A percentile compares a stretch with the other conserved stretches of the same genome.
These are phyloP conservation scores for Trichoderma atroviride DNA, from an alignment of 2,329 filamentous ascomycete species.

Conservation along the genomic window DNA sequence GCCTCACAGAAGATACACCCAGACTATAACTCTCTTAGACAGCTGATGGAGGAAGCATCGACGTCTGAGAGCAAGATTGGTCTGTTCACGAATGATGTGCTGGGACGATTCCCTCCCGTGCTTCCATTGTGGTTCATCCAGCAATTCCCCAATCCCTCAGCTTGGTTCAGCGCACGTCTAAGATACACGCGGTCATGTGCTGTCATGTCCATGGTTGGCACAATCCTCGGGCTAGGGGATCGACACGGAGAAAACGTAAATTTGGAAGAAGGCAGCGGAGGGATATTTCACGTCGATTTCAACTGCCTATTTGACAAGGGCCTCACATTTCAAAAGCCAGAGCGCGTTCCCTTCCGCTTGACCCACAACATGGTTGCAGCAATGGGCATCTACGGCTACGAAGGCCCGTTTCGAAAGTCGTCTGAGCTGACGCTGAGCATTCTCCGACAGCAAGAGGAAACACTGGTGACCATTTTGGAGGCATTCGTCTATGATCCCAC, in stretches of 20 bases:
- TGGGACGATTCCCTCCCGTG: conserved; percentile 74
- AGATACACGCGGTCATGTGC: conserved; percentile 91
- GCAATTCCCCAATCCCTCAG: conserved; percentile 87
- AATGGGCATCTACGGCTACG: conserved; percentile 92
- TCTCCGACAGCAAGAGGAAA: conserved; percentile 89
- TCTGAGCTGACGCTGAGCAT: conserved; percentile 86
- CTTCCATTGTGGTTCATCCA: conserved; percentile 95
- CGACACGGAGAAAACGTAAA: conserved; percentile 97
- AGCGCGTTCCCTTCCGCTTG: conserved; percentile 91
- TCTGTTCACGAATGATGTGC: conserved; percentile 69
- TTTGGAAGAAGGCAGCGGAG: conserved; percentile 89
- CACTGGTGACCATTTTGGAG: conserved; percentile 94
- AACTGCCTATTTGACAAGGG: conserved; percentile 99
- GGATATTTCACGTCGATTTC: conserved; percentile 97
- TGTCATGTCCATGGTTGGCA: conserved; percentile 99
- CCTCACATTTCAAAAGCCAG: conserved; percentile 90
- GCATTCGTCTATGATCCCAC: conserved; percentile 97
- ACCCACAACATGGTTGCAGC: conserved; percentile 99
- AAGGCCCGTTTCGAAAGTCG: conserved; percentile 88
- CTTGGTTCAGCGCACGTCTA: conserved; percentile 88
- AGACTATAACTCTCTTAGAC: conserved; percentile 69
- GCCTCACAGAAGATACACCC: conserved; percentile 69
- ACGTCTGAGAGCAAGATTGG: conserved; percentile 60
- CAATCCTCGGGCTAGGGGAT: conserved; percentile 90
- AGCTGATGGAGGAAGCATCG: conserved; percentile 65